Base-by-base conservation (phyloP, 371 early-diverging fungal species). In the Apophysomyces elegans region DNA sequence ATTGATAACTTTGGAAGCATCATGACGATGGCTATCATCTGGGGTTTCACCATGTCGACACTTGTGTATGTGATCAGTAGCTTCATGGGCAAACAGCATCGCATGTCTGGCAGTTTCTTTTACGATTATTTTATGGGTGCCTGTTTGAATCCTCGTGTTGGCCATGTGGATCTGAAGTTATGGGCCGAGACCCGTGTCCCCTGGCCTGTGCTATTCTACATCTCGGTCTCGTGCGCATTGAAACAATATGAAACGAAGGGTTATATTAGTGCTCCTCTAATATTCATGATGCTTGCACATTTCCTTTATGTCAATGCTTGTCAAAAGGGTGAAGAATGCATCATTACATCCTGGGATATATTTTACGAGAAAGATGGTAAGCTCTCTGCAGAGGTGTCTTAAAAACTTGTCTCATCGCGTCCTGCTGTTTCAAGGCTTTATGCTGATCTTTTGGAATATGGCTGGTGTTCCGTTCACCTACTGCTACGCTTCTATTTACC, bases 121-220 rank as follows among this genome's bases (percentile, higher is more conserved):
- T 94, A 95, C 73, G 95, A 95, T 66, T 88, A 81, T 66, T 90
- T 88, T 64, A 91, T 91, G 87, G 91, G 91, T 62, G 87, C 82
- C 58, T 72, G 75, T 57, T 79, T 90, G 63, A 94, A 94, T 79
- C 96, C 95, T 59, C 90, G 95, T 56, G 71, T 88, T 38, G 86
- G 86, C 37, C 75, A 77, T 62, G 80, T 95, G 21, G 95, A 95
- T 68, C 76, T 95, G 66, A 95, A 95, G 86, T 90, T 91, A 81
- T 89, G 94, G 76, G 91, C 89, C 64, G 95, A 95, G 80, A 87
- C 90, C 64, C 92, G 76, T 87, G 90, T 59, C 57, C 92, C 83
- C 60, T 95, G 84, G 93, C 90, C 80, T 75, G 84, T 91, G 50
- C 84, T 80, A 37, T 93, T 76, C 71, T 94, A 79, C 72, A 88